A percentile compares a stretch with the other conserved stretches of the same genome.
phyloP scores from a whole-genome alignment of 169 alveolate genomes.

The Plasmodium malariae region DNA sequence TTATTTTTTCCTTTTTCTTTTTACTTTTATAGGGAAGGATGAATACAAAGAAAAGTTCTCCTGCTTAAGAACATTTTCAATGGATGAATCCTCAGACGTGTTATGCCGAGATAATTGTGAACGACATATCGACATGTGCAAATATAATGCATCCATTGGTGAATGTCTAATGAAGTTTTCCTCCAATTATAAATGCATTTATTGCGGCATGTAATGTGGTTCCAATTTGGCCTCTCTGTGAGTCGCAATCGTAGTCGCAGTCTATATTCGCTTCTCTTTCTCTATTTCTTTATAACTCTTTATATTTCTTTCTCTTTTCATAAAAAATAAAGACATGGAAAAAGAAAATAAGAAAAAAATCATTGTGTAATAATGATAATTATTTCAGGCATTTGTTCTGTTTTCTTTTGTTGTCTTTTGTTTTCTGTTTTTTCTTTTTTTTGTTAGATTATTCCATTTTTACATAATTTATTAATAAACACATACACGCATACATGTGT shows the following conservation, averaged over 20 bases:
- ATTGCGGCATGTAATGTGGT: conserved; percentile 59
- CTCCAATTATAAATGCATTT: conserved; percentile 39
- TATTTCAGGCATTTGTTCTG: not conserved
- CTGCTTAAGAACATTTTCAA: conserved; percentile 48
- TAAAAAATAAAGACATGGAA: conserved; percentile 5
- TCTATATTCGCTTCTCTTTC: not conserved
- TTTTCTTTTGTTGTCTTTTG: too few relatives aligned
- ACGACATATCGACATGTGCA: conserved; percentile 20
- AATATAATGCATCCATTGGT: conserved; percentile 14
- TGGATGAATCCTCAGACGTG: conserved; percentile 11
- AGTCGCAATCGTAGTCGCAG: not conserved
- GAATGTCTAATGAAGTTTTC: conserved; percentile 20
- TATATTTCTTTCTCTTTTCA: not conserved
- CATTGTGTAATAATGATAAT: not conserved
- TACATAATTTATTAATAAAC: too few relatives aligned
- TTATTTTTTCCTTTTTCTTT: not conserved
- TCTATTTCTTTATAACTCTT: not conserved
- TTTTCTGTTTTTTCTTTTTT: too few relatives aligned
- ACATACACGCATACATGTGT: too few relatives aligned
- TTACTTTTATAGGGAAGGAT: conserved; percentile 28
- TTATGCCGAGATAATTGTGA: conserved; percentile 54
- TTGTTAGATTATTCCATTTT: too few relatives aligned
- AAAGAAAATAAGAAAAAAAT: not conserved
- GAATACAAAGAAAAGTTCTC: conserved; percentile 61
- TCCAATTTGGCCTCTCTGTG: too few relatives aligned